Evolutionary conservation across 768 basidiomycete genomes (phyloP), one percentile per base, ranked within the genome.

Genomic region (Tylopilus cervinicoccineus): DNA sequence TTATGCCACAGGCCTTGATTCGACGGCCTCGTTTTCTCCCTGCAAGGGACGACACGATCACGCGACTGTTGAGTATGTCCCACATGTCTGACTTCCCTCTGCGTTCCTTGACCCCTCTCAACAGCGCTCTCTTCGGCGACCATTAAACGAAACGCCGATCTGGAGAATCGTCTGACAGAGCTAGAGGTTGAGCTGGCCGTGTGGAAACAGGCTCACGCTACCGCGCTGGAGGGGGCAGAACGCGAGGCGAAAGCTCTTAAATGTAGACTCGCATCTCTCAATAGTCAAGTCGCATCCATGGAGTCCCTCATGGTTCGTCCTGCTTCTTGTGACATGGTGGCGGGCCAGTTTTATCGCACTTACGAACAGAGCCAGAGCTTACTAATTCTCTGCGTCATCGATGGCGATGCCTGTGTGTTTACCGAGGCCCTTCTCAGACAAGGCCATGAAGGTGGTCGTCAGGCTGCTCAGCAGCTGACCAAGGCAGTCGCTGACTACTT

Each of bases 371-470:
- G 73, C 55, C 80, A 81, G 66, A 75, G 77, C 54, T 78, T 84
- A 36, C 76, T 88, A 57, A 81, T 89, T 50, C 75, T 87, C 55
- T 86, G 86, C 59, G 77, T 85, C 54, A 75, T 90, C 58, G 84
- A 89, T 56, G 87, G 84, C 32, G 81, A 88, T 62, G 77, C 79
- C 40, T 79, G 80, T 53, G 68, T 87, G 55, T 89, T 90, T 70
- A 72, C 72, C 47, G 75, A 72, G 40, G 69, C 78, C 17, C 73
- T 84, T 49, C 67, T 90, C 33, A 62, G 60, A 26, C 80, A 83
- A 63, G 87, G 86, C 7, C 77, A 79, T 39, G 73, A 77, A 45
- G 87, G 87, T 10, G 87, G 87, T 24, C 67, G 70, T 16, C 74
- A 76, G 47, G 72, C 76, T 37, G 82, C 84, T 24, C 80, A 84